These are phyloP conservation scores for Sindora glabra DNA, from an alignment of 306 rosid species.

Conservation along the genomic window DNA sequence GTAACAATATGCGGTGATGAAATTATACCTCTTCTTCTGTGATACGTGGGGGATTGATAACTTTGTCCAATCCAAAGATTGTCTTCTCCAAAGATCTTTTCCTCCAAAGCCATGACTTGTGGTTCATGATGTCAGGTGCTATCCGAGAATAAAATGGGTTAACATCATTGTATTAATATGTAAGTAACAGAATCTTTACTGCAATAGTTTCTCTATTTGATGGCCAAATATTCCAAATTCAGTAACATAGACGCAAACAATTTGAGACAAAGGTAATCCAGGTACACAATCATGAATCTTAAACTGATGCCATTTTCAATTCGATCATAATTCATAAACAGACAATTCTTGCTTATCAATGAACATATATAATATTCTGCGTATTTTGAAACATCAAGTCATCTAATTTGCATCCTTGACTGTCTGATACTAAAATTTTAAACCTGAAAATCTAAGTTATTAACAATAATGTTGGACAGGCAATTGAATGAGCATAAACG, in stretches of 20 bases:
- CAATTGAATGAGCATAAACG: not conserved
- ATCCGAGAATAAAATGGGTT: slow-evolving; percentile 9
- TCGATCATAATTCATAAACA: not conserved
- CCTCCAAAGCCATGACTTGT: slow-evolving; percentile 68
- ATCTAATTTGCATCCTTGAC: not conserved
- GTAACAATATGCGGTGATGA: not conserved
- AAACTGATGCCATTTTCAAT: not conserved
- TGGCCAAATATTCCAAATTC: not conserved
- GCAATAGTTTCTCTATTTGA: not conserved
- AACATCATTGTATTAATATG: not conserved
- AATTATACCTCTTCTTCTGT: slow-evolving; percentile 49
- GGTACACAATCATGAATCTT: not conserved
- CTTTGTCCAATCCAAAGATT: slow-evolving; percentile 32
- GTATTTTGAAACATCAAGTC: not conserved
- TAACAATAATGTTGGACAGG: not conserved
- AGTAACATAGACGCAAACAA: not conserved
- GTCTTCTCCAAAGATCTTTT: slow-evolving; percentile 60
- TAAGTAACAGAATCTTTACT: not conserved
- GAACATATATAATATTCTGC: not conserved
- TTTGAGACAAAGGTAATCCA: not conserved
- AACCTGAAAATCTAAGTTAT: not conserved
- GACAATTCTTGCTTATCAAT: not conserved
- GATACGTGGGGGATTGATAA: slow-evolving; percentile 22
- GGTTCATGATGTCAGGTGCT: slow-evolving; percentile 51
- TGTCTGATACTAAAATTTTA: not conserved